Percentiles rank a stretch among this genome's conserved stretches.
Conservation (phyloP, 108 stramenopile genomes). For the Aurantiochytrium sp. region DNA sequence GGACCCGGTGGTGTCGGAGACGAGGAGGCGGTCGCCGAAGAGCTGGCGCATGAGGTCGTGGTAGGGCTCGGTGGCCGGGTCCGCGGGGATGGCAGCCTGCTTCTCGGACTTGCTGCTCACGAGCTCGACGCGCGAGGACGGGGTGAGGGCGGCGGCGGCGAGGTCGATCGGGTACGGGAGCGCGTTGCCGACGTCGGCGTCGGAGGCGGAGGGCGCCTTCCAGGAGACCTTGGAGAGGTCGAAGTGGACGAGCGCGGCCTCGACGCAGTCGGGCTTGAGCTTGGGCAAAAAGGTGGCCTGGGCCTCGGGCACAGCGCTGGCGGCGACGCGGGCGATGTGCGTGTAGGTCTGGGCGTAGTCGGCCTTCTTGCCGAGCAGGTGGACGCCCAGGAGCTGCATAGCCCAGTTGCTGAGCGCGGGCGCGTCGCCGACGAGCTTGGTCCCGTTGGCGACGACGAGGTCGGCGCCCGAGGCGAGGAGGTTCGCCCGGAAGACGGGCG, state of each 20-base stretch:
- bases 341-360: conserved; percentile 15
- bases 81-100: not conserved
- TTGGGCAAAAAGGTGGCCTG: not conserved
- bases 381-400: not conserved
- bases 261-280: not conserved
- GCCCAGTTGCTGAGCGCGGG: conserved; percentile 7
- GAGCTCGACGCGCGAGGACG: not conserved
- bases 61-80: not conserved
- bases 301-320: not conserved
- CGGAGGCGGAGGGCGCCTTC: not conserved
- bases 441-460: not conserved
- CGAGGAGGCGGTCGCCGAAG: not conserved
- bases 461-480: not conserved
- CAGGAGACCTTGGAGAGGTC: not conserved
- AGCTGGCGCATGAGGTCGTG: conserved; percentile 15
- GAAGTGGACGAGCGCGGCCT: not conserved
- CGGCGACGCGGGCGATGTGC: not conserved
- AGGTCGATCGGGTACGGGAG: not conserved
- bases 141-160: not conserved
- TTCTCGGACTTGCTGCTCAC: not conserved
- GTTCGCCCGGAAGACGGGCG: not conserved
- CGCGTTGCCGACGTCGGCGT: not conserved
- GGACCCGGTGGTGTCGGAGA: conserved; percentile 1
- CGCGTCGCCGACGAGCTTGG: not conserved
- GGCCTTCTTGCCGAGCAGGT: not conserved